These are phyloP conservation scores for Pyrenophora seminiperda DNA, from an alignment of 2,329 filamentous ascomycete species.

Conservation along the genomic window DNA sequence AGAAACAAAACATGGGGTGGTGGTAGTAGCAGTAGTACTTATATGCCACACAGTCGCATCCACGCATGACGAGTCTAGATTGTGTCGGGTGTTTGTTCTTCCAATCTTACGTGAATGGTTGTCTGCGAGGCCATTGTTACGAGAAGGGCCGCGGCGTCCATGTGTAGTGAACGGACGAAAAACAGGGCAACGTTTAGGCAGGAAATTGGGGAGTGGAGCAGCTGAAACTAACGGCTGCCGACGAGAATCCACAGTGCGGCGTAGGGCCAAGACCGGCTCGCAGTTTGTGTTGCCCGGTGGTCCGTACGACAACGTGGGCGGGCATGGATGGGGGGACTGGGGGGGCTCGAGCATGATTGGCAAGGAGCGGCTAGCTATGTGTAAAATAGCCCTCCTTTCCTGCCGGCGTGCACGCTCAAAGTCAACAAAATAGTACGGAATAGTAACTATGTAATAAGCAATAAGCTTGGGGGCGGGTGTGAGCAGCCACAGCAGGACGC, in stretches of 20 bases:
- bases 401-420: neutral
- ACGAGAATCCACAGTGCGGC: conserved; percentile 6
- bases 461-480: conserved; percentile 2
- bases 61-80: no score
- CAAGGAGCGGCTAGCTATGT: neutral
- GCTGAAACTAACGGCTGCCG: conserved; percentile 8
- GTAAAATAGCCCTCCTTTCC: conserved; percentile 9
- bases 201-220: conserved; percentile 16
- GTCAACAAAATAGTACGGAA: no score
- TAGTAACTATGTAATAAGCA: no score
- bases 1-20: no score
- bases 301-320: conserved; percentile 2
- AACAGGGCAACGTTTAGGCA: conserved; percentile 12
- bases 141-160: neutral
- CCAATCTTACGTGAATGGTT: no score
- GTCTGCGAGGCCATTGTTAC: neutral
- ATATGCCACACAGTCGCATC: no score
- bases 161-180: conserved; percentile 11
- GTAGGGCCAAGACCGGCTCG: conserved; percentile 13
- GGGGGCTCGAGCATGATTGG: neutral
- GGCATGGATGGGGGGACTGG: conserved; percentile 7
- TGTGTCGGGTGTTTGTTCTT: no score
- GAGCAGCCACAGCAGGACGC: conserved; percentile 19
- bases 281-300: conserved; percentile 1
- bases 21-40: no score